Percentiles rank a stretch among this genome's conserved stretches.
Evolutionary conservation across 1,139 yeast species (phyloP).

Genomic region (Debaryomyces robertsiae): DNA sequence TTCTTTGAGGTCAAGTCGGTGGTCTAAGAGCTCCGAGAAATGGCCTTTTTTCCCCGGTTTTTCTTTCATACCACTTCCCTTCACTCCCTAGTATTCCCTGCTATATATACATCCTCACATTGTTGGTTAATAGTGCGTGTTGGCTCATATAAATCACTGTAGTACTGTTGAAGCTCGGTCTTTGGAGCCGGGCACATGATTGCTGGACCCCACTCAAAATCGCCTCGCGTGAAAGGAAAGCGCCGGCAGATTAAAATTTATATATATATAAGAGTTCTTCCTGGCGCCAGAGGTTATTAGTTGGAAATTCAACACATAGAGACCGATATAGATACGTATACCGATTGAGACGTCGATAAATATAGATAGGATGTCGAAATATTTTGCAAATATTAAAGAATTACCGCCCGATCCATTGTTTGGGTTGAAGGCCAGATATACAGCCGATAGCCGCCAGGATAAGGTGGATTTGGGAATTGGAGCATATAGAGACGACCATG

Average conservation of each 20-base stretch:
- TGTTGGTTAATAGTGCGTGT: not conserved
- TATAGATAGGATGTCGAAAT: constrained; percentile 33
- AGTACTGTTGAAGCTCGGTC: constrained; percentile 1
- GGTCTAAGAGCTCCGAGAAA: constrained; percentile 50
- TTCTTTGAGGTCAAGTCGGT: constrained; percentile 94
- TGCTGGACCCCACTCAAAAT: constrained; percentile 7
- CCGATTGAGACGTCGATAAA: constrained; percentile 1
- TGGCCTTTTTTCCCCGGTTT: not conserved
- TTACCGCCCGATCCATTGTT: constrained; percentile 82
- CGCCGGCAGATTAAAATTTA: not conserved
- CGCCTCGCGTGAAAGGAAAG: constrained; percentile 8
- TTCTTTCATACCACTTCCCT: not conserved
- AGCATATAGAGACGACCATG: constrained; percentile 90
- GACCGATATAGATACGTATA: constrained; percentile 4
- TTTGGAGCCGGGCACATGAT: constrained; percentile 8
- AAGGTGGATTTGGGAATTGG: constrained; percentile 95
- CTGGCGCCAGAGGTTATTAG: not conserved
- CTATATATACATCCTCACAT: constrained; percentile 4
- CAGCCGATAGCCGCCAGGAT: constrained; percentile 60
- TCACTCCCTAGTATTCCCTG: constrained; percentile 3
- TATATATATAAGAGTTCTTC: not conserved
- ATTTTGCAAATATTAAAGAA: constrained; percentile 52
- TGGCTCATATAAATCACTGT: too few relatives aligned
- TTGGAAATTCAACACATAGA: not conserved
- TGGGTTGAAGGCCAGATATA: constrained; percentile 76